A percentile compares a stretch with the other conserved stretches of the same genome.
These are phyloP conservation scores for Hortiboletus rubellus DNA, from an alignment of 1,284 basidiomycete species.

Conservation along the genomic window DNA sequence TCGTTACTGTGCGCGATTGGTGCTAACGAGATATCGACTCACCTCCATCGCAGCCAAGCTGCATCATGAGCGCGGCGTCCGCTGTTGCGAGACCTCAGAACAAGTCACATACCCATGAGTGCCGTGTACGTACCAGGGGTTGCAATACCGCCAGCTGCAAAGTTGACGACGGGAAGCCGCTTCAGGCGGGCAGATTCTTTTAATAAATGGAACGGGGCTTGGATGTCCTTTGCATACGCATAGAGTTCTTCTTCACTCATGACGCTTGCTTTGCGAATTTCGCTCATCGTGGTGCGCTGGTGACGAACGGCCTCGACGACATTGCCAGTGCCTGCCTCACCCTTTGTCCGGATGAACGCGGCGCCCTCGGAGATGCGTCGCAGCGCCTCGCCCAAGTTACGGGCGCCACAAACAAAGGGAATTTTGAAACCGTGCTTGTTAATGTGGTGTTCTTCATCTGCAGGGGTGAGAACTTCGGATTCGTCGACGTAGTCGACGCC, in stretches of 20 bases:
- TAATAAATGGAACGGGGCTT: slow-evolving; percentile 95
- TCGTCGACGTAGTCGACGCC: slow-evolving; percentile 99
- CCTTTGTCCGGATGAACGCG: slow-evolving; percentile 96
- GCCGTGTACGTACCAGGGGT: slow-evolving; percentile 70
- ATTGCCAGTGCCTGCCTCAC: slow-evolving; percentile 97
- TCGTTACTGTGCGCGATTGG: slow-evolving; percentile 12
- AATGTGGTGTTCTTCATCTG: slow-evolving; percentile 87
- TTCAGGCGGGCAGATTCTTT: slow-evolving; percentile 96
- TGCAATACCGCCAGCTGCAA: slow-evolving; percentile 96
- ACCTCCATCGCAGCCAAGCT: slow-evolving; percentile 97
- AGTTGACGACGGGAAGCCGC: slow-evolving; percentile 91
- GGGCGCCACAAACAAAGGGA: slow-evolving; percentile 82
- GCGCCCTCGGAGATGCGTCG: slow-evolving; percentile 97
- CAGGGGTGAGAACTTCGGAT: slow-evolving; percentile 95
- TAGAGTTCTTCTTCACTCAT: slow-evolving; percentile 98
- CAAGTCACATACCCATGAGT: background rate
- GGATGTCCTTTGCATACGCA: slow-evolving; percentile 89
- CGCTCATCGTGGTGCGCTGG: slow-evolving; percentile 79
- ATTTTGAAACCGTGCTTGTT: slow-evolving; percentile 92
- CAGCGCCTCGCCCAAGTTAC: slow-evolving; percentile 88
- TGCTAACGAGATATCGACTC: slow-evolving; percentile 28
- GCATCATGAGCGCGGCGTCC: slow-evolving; percentile 99
- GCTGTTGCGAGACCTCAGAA: slow-evolving; percentile 45
- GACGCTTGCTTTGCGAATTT: slow-evolving; percentile 83
- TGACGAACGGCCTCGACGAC: slow-evolving; percentile 97